Percentiles rank a stretch among this genome's conserved stretches.
Conservation (phyloP, 129 eudicot species). For the Artemisia argyi region DNA sequence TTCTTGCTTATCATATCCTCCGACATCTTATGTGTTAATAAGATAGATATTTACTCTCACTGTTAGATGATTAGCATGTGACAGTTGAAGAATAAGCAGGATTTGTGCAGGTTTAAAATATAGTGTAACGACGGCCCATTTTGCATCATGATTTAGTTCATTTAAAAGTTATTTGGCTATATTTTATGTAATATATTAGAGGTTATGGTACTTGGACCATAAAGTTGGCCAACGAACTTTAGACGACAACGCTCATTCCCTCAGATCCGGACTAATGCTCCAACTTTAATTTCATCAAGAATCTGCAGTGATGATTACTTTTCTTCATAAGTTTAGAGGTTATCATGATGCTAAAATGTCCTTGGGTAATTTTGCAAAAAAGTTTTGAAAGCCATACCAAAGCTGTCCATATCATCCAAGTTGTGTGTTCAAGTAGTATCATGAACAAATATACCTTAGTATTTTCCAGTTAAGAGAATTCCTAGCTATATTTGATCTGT, state of each 20-base stretch:
- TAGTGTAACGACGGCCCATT: background rate
- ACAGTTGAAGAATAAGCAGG: background rate
- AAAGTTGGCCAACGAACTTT: constrained; percentile 3
- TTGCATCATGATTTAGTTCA: background rate
- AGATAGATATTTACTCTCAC: too few relatives aligned
- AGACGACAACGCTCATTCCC: background rate
- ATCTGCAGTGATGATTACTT: background rate
- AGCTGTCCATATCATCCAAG: background rate
- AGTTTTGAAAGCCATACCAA: background rate
- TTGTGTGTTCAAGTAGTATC: too few relatives aligned
- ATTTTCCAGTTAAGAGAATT: too few relatives aligned
- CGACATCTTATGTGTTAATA: too few relatives aligned
- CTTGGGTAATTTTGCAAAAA: background rate
- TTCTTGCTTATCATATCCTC: too few relatives aligned
- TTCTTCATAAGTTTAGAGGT: background rate
- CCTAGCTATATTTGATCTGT: background rate
- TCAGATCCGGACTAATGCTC: background rate
- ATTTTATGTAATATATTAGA: background rate
- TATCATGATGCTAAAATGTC: background rate
- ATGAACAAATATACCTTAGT: too few relatives aligned
- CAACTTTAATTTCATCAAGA: background rate
- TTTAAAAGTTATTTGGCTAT: background rate
- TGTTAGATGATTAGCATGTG: too few relatives aligned
- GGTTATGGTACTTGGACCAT: constrained; percentile 2
- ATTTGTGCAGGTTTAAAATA: background rate